Conservation (phyloP, 257 asterid species). For the Gentiana dahurica region DNA sequence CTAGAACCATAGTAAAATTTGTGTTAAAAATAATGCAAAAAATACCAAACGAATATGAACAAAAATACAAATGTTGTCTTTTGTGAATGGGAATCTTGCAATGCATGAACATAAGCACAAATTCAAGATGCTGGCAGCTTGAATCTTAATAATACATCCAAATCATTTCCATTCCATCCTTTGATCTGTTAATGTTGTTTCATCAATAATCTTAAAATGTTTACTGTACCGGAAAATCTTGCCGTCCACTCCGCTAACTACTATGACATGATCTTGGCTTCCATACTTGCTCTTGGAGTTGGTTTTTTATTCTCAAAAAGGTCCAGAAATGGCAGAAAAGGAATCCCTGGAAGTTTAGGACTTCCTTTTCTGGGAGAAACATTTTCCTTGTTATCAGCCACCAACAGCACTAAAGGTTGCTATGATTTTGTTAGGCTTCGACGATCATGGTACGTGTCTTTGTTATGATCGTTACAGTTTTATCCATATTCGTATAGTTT, state of each 20-base stretch:
- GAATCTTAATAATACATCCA: not conserved
- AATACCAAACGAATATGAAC: not conserved
- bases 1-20: no score
- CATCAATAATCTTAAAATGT: conserved; percentile 7
- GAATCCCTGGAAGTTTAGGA: conserved; percentile 45
- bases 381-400: conserved; percentile 38
- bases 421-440: conserved; percentile 40
- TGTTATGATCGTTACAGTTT: not conserved
- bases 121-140: conserved; percentile 3
- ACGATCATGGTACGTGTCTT: conserved; percentile 25
- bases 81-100: conserved; percentile 4
- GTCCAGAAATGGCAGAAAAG: conserved; percentile 3
- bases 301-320: conserved; percentile 10
- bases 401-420: conserved; percentile 48
- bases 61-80: conserved; percentile 3
- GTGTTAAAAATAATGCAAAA: no score
- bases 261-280: conserved; percentile 14
- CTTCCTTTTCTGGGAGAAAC: conserved; percentile 46
- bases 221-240: conserved; percentile 8
- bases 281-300: conserved; percentile 15
- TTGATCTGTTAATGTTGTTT: not conserved
- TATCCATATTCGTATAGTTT: no score
- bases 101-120: not conserved
- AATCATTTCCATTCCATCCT: not conserved
- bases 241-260: conserved; percentile 3